These are phyloP conservation scores for Auriscalpium microsporum DNA, from an alignment of 768 basidiomycete species.

Conservation along the genomic window DNA sequence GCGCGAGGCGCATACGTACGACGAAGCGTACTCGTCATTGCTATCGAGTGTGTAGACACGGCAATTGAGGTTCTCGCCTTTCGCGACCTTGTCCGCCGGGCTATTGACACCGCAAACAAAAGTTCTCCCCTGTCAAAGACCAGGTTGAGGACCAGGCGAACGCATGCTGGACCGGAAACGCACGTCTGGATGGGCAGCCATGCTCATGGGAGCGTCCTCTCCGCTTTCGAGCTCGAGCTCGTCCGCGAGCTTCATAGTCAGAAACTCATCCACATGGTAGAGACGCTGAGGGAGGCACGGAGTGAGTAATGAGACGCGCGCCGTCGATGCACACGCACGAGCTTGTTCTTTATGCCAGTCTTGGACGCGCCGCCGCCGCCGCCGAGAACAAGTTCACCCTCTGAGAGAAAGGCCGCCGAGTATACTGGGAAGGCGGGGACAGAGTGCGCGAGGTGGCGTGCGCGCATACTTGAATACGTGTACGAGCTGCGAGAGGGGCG, in stretches of 20 bases:
- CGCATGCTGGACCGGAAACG: slow-evolving; percentile 6
- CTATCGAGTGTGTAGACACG: slow-evolving; percentile 51
- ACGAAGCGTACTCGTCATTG: slow-evolving; percentile 45
- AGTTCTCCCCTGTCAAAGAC: slow-evolving; percentile 21
- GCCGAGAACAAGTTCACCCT: slow-evolving; percentile 69
- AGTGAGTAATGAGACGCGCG: not conserved
- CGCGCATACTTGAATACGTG: slow-evolving; percentile 47
- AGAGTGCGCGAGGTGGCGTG: slow-evolving; percentile 69
- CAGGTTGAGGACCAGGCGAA: no score
- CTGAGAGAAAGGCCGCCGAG: slow-evolving; percentile 69
- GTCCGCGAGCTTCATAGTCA: slow-evolving; percentile 44
- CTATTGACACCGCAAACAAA: slow-evolving; percentile 89
- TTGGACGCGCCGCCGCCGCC: slow-evolving; percentile 85
- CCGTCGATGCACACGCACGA: slow-evolving; percentile 42
- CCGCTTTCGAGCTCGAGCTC: slow-evolving; percentile 71
- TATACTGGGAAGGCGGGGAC: slow-evolving; percentile 84
- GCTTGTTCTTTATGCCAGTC: slow-evolving; percentile 89
- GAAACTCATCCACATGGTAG: slow-evolving; percentile 49
- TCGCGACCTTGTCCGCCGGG: slow-evolving; percentile 46
- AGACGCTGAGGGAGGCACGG: slow-evolving; percentile 44
- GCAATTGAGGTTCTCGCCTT: slow-evolving; percentile 78
- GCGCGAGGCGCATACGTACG: not conserved
- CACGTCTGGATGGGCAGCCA: slow-evolving; percentile 63
- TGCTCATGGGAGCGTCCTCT: slow-evolving; percentile 97
- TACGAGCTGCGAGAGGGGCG: not conserved